These are phyloP conservation scores for Skeletonema potamos DNA, from an alignment of 108 stramenopile species.

Conservation along the genomic window DNA sequence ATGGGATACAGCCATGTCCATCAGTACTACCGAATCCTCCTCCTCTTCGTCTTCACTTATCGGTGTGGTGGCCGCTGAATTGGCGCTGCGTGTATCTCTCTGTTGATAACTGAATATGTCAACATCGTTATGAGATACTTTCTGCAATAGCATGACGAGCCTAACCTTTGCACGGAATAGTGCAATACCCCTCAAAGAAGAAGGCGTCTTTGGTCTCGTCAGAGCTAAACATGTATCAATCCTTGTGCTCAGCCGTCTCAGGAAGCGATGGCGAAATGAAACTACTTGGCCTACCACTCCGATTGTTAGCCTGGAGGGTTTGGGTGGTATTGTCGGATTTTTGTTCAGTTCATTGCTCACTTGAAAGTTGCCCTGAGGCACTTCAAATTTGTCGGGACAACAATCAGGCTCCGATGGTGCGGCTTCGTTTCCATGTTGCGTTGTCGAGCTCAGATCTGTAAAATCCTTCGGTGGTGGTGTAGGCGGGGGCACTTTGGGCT, in stretches of 20 bases:
- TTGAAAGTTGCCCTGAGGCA: background rate
- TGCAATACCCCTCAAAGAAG: conserved; percentile 5
- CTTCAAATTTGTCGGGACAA: background rate
- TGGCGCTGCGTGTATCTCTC: background rate
- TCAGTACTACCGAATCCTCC: background rate
- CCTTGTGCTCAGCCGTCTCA: background rate
- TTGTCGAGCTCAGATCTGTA: background rate
- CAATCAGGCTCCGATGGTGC: background rate
- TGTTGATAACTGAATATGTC: conserved; percentile 6
- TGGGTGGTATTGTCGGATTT: background rate
- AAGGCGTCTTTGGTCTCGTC: background rate
- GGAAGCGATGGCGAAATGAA: background rate
- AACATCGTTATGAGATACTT: conserved; percentile 1
- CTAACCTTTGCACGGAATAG: conserved; percentile 12
- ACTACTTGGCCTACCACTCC: background rate
- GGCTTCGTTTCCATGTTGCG: background rate
- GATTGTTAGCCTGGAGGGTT: background rate
- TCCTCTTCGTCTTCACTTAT: background rate
- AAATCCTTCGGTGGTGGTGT: background rate
- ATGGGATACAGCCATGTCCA: background rate
- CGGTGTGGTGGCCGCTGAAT: background rate
- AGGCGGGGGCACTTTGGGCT: background rate
- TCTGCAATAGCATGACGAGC: conserved; percentile 6
- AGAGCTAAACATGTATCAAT: background rate
- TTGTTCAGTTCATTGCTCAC: background rate